Conservation (phyloP, 352 stramenopile genomes). For the Phytophthora quininea region DNA sequence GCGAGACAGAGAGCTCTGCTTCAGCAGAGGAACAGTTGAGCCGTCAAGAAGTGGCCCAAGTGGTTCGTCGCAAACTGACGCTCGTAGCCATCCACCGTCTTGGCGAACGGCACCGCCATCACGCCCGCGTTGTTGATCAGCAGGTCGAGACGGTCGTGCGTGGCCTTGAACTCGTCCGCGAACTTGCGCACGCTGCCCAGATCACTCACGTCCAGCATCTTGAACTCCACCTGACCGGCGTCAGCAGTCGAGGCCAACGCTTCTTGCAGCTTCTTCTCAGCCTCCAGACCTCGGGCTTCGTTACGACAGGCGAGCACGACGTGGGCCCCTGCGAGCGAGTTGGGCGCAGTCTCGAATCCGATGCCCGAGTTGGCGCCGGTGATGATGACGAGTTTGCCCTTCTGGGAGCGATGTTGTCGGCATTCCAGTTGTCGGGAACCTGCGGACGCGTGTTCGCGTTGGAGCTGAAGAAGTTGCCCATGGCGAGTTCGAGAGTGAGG, state of each 20-base stretch:
- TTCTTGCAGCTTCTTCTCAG: slow-evolving; percentile 24
- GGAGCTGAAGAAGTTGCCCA: slow-evolving; percentile 22
- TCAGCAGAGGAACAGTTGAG: slow-evolving; percentile 43
- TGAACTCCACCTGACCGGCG: slow-evolving; percentile 50
- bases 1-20: slow-evolving; percentile 24
- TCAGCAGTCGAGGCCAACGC: slow-evolving; percentile 7
- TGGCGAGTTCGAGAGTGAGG: background rate
- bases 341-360: slow-evolving; percentile 20
- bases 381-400: slow-evolving; percentile 41
- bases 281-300: slow-evolving; percentile 25
- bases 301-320: slow-evolving; percentile 47
- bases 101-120: slow-evolving; percentile 20
- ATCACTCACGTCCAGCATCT: slow-evolving; percentile 52
- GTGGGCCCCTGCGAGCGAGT: slow-evolving; percentile 19
- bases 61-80: slow-evolving; percentile 41
- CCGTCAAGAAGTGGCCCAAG: slow-evolving; percentile 48
- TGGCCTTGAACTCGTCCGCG: slow-evolving; percentile 34
- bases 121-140: slow-evolving; percentile 36
- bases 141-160: slow-evolving; percentile 46
- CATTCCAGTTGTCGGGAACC: slow-evolving; percentile 28
- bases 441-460: slow-evolving; percentile 6
- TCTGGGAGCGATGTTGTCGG: slow-evolving; percentile 27
- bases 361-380: slow-evolving; percentile 32
- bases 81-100: slow-evolving; percentile 32
- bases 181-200: slow-evolving; percentile 54